phyloP scores from a whole-genome alignment of 441 rosid species.

The Erodium trifolium region DNA sequence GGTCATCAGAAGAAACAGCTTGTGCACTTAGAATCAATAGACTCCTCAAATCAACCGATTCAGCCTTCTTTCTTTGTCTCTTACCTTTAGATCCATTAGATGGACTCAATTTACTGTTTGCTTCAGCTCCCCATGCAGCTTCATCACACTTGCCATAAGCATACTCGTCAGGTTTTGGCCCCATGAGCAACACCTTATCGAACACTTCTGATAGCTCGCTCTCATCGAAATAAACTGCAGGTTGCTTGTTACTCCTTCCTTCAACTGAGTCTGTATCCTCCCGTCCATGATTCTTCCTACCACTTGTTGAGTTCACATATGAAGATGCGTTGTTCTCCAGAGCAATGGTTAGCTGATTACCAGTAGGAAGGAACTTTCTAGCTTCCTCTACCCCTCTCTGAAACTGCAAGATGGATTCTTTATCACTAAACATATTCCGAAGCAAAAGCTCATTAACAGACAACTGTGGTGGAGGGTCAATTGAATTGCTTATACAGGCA shows the following conservation, averaged over 20 bases:
- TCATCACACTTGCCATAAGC: slow-evolving; percentile 1
- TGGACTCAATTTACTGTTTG: slow-evolving; percentile 16
- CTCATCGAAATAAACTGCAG: slow-evolving; percentile 38
- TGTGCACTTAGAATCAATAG: slow-evolving; percentile 61
- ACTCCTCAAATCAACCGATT: slow-evolving; percentile 55
- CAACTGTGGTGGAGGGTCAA: background rate
- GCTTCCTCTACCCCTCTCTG: slow-evolving; percentile 53
- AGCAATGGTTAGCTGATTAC: slow-evolving; percentile 14
- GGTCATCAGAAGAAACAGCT: slow-evolving; percentile 49
- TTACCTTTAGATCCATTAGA: slow-evolving; percentile 9
- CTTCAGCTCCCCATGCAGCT: slow-evolving; percentile 13
- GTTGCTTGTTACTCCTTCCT: slow-evolving; percentile 50
- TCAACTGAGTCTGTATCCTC: slow-evolving; percentile 39
- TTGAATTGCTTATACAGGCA: too few species aligned
- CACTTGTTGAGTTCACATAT: slow-evolving; percentile 18
- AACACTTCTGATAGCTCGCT: slow-evolving; percentile 40
- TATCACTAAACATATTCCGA: slow-evolving; percentile 31
- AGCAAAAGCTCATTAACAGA: slow-evolving; percentile 26
- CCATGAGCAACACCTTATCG: slow-evolving; percentile 53
- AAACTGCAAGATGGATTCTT: slow-evolving; percentile 40
- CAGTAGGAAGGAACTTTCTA: slow-evolving; percentile 40
- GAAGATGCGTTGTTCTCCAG: background rate
- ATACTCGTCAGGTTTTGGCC: slow-evolving; percentile 17
- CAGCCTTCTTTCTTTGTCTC: slow-evolving; percentile 34
- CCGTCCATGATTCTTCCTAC: slow-evolving; percentile 45